Evolutionary conservation across 2,329 filamentous ascomycete species (phyloP), one percentile per base, ranked within the genome.

Genomic region (Fonsecaea monophora): DNA sequence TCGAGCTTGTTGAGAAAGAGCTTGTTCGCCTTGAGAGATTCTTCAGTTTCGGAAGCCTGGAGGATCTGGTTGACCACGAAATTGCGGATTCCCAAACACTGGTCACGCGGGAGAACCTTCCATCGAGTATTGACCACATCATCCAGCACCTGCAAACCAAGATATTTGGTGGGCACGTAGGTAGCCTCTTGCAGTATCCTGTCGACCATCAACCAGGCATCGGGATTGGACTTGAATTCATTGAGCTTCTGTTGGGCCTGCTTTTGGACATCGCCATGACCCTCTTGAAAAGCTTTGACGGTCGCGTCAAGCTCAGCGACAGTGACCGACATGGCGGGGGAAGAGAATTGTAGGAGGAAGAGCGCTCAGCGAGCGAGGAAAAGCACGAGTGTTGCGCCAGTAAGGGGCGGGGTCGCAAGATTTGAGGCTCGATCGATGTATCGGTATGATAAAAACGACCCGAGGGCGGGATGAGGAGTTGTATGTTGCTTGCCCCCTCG

Each of bases 31-130:
- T 90, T 91, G 73, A 97, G 85, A 71, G 89, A 90, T 77, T 98
- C 94, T 79, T 98, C 94, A 69, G 92, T 91, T 79, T 87, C 89
- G 55, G 95, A 98, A 78, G 89, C 91, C 78, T 97, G 90, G 78
- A 99, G 94, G 79, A 99, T 99, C 83, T 96, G 97, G 82, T 96
- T 93, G 75, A 99, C 95, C 69, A 99, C 92, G 79, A 99, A 99
- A 84, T 99, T 99, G 75, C 95, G 93, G 77, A 99, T 99, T 71
- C 95, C 95, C 86, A 95, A 90, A 81, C 95, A 97, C 82, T 99
- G 95, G 72, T 98, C 94, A 76, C 93, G 89, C 61, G 95, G 95
- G 70, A 99, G 83, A 67, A 98, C 93, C 84, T 97, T 99, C 96
- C 95, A 99, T 84, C 95, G 90, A 73, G 95, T 99, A 89, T 94